These are phyloP conservation scores for Lachancea quebecensis DNA, from an alignment of 805 yeast genomes.

Conservation along the genomic window DNA sequence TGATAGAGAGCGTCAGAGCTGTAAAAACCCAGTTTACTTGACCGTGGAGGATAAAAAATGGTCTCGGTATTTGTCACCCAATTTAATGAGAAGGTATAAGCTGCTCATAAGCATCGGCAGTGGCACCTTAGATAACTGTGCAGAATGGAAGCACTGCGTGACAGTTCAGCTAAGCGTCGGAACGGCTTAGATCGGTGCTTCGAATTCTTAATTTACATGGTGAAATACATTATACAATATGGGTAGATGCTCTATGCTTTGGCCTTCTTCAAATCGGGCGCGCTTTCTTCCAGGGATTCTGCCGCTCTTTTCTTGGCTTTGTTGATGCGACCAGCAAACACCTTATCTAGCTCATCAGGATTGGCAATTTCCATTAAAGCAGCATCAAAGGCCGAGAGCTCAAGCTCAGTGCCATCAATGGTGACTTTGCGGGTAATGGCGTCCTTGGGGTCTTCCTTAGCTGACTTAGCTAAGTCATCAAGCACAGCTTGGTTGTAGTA, in stretches of 20 bases:
- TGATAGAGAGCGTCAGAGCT: no score
- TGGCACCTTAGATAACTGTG: no score
- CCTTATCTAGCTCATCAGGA: slow-evolving; percentile 56
- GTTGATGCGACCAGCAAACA: slow-evolving; percentile 52
- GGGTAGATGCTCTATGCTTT: slow-evolving; percentile 10
- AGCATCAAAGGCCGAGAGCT: slow-evolving; percentile 57
- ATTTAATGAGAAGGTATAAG: no score
- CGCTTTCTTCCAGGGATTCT: slow-evolving; percentile 12
- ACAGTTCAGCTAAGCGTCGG: no score
- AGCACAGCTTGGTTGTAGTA: slow-evolving; percentile 52
- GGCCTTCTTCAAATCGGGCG: slow-evolving; percentile 16
- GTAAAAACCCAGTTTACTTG: no score
- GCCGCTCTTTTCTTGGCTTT: slow-evolving; percentile 32
- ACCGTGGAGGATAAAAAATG: no score
- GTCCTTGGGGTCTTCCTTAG: slow-evolving; percentile 20
- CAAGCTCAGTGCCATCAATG: slow-evolving; percentile 36
- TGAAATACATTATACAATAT: slow-evolving; percentile 1
- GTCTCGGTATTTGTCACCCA: no score
- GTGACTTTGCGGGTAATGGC: slow-evolving; percentile 22
- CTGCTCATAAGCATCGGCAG: no score
- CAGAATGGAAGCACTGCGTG: no score
- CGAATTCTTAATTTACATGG: neutral
- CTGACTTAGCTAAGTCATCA: slow-evolving; percentile 30
- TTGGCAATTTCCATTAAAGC: slow-evolving; percentile 80
- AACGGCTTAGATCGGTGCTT: neutral